These are phyloP conservation scores for Ophiorrhiza pumila DNA, from an alignment of 257 asterid species.

Conservation along the genomic window DNA sequence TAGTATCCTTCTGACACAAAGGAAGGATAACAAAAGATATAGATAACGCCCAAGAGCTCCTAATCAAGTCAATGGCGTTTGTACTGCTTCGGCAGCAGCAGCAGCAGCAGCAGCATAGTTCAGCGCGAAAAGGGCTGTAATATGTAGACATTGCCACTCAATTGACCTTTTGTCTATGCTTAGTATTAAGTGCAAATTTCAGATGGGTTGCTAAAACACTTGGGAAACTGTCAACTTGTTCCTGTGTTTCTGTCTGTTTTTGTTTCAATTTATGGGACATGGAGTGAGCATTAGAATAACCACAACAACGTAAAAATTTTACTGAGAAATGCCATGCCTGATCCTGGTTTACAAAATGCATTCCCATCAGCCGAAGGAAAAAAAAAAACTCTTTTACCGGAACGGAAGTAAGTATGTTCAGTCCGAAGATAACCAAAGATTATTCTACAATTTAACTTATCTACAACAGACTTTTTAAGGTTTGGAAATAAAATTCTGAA, in stretches of 20 bases:
- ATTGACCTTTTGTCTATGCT: too few relatives aligned
- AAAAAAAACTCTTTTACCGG: too few relatives aligned
- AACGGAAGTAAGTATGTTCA: too few relatives aligned
- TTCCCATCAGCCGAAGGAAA: too few relatives aligned
- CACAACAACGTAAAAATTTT: not conserved
- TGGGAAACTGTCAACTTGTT: too few relatives aligned
- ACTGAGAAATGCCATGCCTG: not conserved
- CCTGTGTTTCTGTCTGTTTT: too few relatives aligned
- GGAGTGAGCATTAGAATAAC: not conserved
- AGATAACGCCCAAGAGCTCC: not conserved
- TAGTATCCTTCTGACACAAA: conserved; percentile 4
- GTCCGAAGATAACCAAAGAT: not conserved
- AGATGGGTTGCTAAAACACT: too few relatives aligned
- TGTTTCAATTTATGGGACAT: not conserved
- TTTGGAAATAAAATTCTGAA: not conserved
- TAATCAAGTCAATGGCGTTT: not conserved
- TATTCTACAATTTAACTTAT: not conserved
- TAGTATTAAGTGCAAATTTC: too few relatives aligned
- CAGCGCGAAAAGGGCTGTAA: not conserved
- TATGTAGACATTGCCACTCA: not conserved
- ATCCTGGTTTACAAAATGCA: not conserved
- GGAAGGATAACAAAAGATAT: not conserved
- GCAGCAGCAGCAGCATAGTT: not conserved
- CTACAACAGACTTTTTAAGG: too few relatives aligned
- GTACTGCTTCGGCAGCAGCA: not conserved